Evolutionary conservation across 768 basidiomycete genomes (phyloP).

Genomic region (Bullera alba): DNA sequence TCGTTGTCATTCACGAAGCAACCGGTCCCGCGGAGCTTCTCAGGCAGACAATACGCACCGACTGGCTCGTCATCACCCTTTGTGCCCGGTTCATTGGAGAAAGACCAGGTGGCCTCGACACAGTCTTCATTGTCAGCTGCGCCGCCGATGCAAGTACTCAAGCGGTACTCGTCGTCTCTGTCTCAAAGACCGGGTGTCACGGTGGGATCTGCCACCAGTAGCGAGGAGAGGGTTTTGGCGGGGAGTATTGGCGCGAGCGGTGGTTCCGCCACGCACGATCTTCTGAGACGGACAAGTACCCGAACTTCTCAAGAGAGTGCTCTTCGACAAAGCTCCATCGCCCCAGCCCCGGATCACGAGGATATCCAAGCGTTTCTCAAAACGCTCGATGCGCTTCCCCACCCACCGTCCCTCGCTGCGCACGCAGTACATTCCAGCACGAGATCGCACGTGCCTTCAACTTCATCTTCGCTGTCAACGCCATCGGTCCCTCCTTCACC

Average conservation of each 20-base stretch:
- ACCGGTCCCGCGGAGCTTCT: slow-evolving; percentile 24
- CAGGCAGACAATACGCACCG: slow-evolving; percentile 20
- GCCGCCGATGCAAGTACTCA: slow-evolving; percentile 28
- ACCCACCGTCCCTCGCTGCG: slow-evolving; percentile 36
- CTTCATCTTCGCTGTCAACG: slow-evolving; percentile 36
- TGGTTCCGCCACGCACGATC: no score
- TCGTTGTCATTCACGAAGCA: slow-evolving; percentile 31
- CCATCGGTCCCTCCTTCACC: slow-evolving; percentile 19
- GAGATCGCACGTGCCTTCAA: slow-evolving; percentile 31
- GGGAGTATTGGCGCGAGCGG: slow-evolving; percentile 6
- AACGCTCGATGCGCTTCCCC: slow-evolving; percentile 40
- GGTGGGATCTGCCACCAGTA: slow-evolving; percentile 2
- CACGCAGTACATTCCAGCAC: slow-evolving; percentile 23
- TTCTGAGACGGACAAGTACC: slow-evolving; percentile 20
- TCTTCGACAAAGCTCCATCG: slow-evolving; percentile 25
- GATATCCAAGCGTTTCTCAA: slow-evolving; percentile 44
- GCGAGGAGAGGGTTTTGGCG: background rate
- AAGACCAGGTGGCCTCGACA: background rate
- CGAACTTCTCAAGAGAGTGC: slow-evolving; percentile 26
- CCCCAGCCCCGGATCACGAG: slow-evolving; percentile 26
- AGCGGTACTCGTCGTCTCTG: slow-evolving; percentile 40
- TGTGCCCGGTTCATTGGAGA: slow-evolving; percentile 31
- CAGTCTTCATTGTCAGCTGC: slow-evolving; percentile 2
- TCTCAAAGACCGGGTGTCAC: slow-evolving; percentile 20
- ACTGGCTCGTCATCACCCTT: slow-evolving; percentile 25